A percentile compares a stretch with the other conserved stretches of the same genome.
These are phyloP conservation scores for Copromyces sp. DNA, from an alignment of 495 filamentous ascomycete species.

Conservation along the genomic window DNA sequence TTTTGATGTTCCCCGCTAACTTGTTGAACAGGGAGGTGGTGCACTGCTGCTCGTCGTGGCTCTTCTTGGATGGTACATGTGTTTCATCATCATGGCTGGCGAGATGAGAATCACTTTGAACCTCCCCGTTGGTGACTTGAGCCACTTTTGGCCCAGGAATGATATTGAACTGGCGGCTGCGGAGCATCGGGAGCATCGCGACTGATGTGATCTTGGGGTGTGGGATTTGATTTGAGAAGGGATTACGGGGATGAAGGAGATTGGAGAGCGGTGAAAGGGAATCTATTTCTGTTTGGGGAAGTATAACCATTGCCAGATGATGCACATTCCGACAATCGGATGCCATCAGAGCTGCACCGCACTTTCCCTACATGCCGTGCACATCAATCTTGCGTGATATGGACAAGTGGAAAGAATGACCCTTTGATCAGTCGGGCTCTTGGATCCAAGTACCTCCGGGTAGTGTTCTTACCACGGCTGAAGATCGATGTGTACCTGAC, in stretches of 20 bases:
- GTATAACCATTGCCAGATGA: neutral
- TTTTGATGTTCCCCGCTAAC: neutral
- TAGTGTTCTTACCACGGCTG: neutral
- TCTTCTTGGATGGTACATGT: slow-evolving; percentile 45
- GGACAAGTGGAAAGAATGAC: neutral
- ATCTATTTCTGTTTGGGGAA: neutral
- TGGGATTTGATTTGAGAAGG: neutral
- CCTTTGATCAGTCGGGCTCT: neutral
- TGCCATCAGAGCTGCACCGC: neutral
- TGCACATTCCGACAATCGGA: neutral
- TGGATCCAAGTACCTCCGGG: neutral
- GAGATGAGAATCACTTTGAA: slow-evolving; percentile 46
- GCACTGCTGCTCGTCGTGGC: slow-evolving; percentile 42
- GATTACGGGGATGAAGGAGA: neutral
- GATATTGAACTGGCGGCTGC: slow-evolving; percentile 33
- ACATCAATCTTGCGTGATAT: neutral
- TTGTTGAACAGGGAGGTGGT: slow-evolving; percentile 28
- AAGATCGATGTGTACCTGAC: neutral
- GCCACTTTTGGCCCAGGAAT: slow-evolving; percentile 41
- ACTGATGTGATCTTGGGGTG: neutral
- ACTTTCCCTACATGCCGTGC: neutral
- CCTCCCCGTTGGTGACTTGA: slow-evolving; percentile 44
- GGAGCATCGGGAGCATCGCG: slow-evolving; percentile 18
- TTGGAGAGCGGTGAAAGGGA: neutral
- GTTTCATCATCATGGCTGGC: slow-evolving; percentile 43